Percentiles rank a stretch among this genome's conserved stretches.
Evolutionary conservation across 768 basidiomycete species (phyloP).

Genomic region (Psilocybe cubensis): DNA sequence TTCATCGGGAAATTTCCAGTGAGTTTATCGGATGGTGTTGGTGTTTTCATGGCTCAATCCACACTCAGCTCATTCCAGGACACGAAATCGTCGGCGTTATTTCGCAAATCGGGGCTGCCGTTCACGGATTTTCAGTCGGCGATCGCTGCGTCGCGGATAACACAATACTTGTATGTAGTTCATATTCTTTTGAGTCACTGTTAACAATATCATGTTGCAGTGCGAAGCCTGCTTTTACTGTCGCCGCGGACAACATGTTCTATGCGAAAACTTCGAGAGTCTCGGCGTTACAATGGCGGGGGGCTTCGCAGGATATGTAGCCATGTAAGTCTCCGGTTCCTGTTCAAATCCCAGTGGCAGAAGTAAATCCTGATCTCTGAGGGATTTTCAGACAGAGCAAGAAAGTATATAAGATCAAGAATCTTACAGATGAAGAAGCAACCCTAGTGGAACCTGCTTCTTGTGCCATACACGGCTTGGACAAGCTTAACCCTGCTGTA

Average conservation of each 20-base stretch:
- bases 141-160: constrained; percentile 88
- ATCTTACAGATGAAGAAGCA: constrained; percentile 85
- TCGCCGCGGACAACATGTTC: constrained; percentile 74
- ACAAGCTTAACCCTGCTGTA: constrained; percentile 81
- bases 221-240: constrained; percentile 89
- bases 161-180: constrained; percentile 47
- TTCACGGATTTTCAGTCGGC: constrained; percentile 75
- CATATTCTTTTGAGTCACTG: constrained; percentile 18
- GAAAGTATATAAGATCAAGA: constrained; percentile 87
- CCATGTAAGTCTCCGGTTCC: constrained; percentile 61
- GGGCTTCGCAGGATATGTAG: constrained; percentile 89
- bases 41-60: neutral
- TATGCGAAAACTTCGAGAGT: constrained; percentile 88
- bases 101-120: constrained; percentile 75
- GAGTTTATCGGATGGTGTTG: constrained; percentile 21
- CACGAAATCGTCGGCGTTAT: constrained; percentile 71
- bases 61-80: constrained; percentile 43
- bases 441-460: constrained; percentile 90
- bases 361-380: constrained; percentile 10
- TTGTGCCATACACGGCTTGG: constrained; percentile 90
- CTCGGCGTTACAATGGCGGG: constrained; percentile 82
- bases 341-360: constrained; percentile 1
- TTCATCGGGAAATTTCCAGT: constrained; percentile 76
- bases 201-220: constrained; percentile 36
- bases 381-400: constrained; percentile 43